Base-by-base conservation (phyloP, 768 basidiomycete species). In the Suillus paluster region DNA sequence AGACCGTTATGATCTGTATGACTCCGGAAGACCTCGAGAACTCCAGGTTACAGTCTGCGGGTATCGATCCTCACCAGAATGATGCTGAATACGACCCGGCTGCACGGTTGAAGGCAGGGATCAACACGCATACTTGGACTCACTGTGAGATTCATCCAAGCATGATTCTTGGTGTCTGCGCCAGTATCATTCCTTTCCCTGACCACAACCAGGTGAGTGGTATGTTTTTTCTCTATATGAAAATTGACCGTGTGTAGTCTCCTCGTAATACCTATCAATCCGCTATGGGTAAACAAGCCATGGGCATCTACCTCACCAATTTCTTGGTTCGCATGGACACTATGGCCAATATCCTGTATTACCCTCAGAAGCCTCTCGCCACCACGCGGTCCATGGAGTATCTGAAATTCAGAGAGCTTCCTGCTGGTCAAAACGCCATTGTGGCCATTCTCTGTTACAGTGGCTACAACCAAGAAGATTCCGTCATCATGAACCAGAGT, bases 181-280 rank as follows among this genome's bases (percentile, higher is more conserved):
- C 97, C 3, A 95, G 93, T 78, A 99, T 99, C 73, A 97, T 99
- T 75, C 97, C 97, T 14, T 99, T 99, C 90, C 97, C 97, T 17
- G 97, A 99, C 77, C 97, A 99, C 77, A 99, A 99, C 70, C 97
- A 97, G 83, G 95, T 94, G 72, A 64, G 87, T 77, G 46, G 33
- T 36, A 56, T 63, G 11, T 15, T 33, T 41, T 41, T 27, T 41
- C 5, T 27, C 14, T 34, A 27, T 50, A 54, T 52, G 58, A 27
- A 4, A 53, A 49, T 44, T 34, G 52, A 64, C 60, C 68, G 21
- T 61, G 34, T 58, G 36, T 11, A 99, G 94, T 99, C 97, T 62
- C 97, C 97, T 67, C 97, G 97, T 87, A 99, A 99, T 73, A 99
- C 97, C 5, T 99, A 99, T 72, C 97, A 99, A 80, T 99, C 97